Percentiles rank a stretch among this genome's conserved stretches.
These are phyloP conservation scores for Thermothelomyces thermophilus DNA, from an alignment of 2,329 filamentous ascomycete genomes.

Conservation along the genomic window DNA sequence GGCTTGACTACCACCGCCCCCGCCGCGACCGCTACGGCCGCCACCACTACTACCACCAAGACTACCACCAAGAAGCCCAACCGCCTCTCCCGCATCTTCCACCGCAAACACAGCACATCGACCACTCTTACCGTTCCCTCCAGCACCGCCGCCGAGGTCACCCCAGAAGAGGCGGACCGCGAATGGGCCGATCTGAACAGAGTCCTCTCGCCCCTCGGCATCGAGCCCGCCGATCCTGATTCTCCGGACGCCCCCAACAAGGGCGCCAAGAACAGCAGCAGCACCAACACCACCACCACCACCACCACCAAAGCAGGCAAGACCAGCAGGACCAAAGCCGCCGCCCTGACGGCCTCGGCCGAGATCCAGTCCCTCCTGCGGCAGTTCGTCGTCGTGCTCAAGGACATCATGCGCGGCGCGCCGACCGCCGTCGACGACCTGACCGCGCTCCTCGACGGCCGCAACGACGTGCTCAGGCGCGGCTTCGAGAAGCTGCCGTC, in stretches of 20 bases:
- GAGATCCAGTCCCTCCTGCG: slow-evolving; percentile 55
- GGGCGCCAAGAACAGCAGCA: not conserved
- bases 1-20: slow-evolving; percentile 27
- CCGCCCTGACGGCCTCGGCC: slow-evolving; percentile 57
- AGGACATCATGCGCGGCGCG: slow-evolving; percentile 85
- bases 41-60: too few species aligned
- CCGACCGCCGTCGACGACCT: slow-evolving; percentile 92
- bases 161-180: slow-evolving; percentile 32
- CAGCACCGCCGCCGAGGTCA: slow-evolving; percentile 17
- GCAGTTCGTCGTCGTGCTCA: slow-evolving; percentile 83
- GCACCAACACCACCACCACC: not conserved
- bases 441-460: slow-evolving; percentile 53
- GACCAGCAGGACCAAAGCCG: slow-evolving; percentile 3
- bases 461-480: slow-evolving; percentile 52
- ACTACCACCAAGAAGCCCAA: slow-evolving; percentile 32
- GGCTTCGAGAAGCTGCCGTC: slow-evolving; percentile 63
- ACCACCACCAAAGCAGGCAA: not conserved
- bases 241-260: too few species aligned
- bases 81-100: slow-evolving; percentile 37
- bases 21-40: slow-evolving; percentile 23
- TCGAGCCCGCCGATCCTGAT: slow-evolving; percentile 43
- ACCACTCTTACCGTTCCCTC: slow-evolving; percentile 32
- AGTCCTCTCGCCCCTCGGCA: slow-evolving; percentile 77
- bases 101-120: slow-evolving; percentile 13
- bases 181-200: slow-evolving; percentile 67